These are phyloP conservation scores for Cryptococcus hybrid DNA, from an alignment of 1,284 basidiomycete species.

Conservation along the genomic window DNA sequence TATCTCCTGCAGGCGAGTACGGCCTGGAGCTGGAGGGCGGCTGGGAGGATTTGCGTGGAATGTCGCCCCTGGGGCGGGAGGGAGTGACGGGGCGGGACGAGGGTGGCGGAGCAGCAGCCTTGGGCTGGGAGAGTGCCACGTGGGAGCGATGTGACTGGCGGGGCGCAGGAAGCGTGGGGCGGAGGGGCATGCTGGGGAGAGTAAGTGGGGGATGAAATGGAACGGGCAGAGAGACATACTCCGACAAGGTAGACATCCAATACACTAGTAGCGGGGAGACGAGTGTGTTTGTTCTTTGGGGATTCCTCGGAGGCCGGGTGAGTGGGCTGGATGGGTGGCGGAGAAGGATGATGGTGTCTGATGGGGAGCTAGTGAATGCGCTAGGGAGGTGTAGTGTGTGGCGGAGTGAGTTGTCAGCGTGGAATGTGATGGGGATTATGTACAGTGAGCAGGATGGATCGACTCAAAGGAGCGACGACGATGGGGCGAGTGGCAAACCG, in stretches of 20 bases:
- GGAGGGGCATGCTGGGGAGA: constrained; percentile 6
- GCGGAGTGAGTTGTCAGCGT: too few species aligned
- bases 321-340: background rate
- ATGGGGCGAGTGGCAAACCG: too few species aligned
- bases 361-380: too few species aligned
- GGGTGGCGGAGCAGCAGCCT: background rate
- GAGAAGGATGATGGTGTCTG: background rate
- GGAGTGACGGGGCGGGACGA: background rate
- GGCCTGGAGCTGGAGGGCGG: background rate
- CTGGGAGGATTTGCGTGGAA: background rate
- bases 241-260: background rate
- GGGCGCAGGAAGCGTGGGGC: background rate
- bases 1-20: background rate
- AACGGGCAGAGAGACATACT: background rate
- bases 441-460: background rate
- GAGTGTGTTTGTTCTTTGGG: background rate
- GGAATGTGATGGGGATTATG: background rate
- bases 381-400: too few species aligned
- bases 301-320: background rate
- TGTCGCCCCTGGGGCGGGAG: background rate
- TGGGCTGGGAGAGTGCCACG: background rate
- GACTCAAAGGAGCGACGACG: background rate
- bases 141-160: background rate
- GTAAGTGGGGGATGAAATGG: background rate
- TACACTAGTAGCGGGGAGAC: background rate